Base-by-base conservation (phyloP, 148 eudicot genomes). In the Nepenthes gracilis region DNA sequence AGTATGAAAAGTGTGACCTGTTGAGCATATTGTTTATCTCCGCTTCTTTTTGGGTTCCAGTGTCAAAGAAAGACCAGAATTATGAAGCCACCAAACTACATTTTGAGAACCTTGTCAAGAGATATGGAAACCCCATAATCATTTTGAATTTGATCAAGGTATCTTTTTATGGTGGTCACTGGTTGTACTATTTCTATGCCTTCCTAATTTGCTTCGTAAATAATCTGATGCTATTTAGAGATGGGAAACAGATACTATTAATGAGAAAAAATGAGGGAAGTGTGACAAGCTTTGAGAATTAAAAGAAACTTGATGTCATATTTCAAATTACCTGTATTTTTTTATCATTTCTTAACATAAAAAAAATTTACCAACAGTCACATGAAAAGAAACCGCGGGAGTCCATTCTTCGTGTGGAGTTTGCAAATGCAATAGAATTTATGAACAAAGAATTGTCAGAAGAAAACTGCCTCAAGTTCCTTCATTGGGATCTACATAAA, bases 61-160 rank as follows among this genome's bases (percentile, higher is more conserved):
- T 81, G 59, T 77, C 88, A 43, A 79, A 65, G 72, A 71, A 72
- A 70, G 87, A 85, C 76, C 68, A 47, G 23, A 67, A 70, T 33
- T 84, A 83, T 67, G 77, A 75, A 67, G 87, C 95, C 40, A 86
- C 95, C 38, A 76, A 65, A 59, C 87, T 78, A 70, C 96, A 89
- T 75, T 89, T 93, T 52, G 76, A 80, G 40, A 80, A 78, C 69
- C 84, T 89, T 65, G 80, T 59, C 43, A 66, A 60, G 67, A 80
- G 97, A 84, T 93, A 93, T 78, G 95, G 92, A 66, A 73, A 81
- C 71, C 99, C 84, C 40, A 81, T 84, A 34, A 77, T 89, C 61
- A 71, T 93, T 47, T 63, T 93, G 73, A 93, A 84, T 80, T 79
- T 93, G 69, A 66, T 89, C 43, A 93, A 89, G 99, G 97, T 88